These are phyloP conservation scores for Gamarada debralockiae DNA, from an alignment of 495 filamentous ascomycete genomes.

Conservation along the genomic window DNA sequence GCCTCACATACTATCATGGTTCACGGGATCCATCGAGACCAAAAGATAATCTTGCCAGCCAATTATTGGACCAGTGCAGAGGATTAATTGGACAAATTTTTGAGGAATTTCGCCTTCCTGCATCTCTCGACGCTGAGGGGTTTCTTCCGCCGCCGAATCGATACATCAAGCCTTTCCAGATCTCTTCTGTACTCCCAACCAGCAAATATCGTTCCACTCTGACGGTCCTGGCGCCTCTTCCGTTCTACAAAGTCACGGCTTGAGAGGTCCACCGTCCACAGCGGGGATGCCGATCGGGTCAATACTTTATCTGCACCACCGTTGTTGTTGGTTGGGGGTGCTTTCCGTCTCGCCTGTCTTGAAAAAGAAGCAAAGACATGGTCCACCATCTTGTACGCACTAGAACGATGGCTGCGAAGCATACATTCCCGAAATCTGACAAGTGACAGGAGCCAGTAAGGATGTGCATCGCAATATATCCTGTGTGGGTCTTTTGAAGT, in stretches of 20 bases:
- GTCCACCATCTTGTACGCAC: not conserved
- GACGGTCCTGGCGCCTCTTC: not conserved
- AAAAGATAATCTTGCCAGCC: not conserved
- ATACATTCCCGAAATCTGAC: not conserved
- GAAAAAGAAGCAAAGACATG: not conserved
- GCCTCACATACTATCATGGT: not conserved
- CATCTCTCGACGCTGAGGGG: constrained; percentile 3
- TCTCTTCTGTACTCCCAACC: constrained; percentile 1
- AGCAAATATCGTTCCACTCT: constrained; percentile 5
- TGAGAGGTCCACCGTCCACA: not conserved
- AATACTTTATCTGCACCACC: constrained; percentile 9
- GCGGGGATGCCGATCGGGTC: not conserved
- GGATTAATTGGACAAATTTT: not conserved
- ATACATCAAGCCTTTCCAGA: not conserved
- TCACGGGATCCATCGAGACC: not conserved
- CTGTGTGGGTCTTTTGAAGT: not conserved
- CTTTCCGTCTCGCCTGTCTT: not conserved
- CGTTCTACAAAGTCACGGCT: not conserved
- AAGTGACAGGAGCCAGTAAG: not conserved
- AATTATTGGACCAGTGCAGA: not conserved
- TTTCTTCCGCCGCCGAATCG: not conserved
- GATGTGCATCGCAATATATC: not conserved
- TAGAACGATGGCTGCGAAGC: not conserved
- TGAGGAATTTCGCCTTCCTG: constrained; percentile 9
- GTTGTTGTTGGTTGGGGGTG: not conserved